Percentiles rank a stretch among this genome's conserved stretches.
Evolutionary conservation across 768 basidiomycete species (phyloP).

Genomic region (Mycena crocata): DNA sequence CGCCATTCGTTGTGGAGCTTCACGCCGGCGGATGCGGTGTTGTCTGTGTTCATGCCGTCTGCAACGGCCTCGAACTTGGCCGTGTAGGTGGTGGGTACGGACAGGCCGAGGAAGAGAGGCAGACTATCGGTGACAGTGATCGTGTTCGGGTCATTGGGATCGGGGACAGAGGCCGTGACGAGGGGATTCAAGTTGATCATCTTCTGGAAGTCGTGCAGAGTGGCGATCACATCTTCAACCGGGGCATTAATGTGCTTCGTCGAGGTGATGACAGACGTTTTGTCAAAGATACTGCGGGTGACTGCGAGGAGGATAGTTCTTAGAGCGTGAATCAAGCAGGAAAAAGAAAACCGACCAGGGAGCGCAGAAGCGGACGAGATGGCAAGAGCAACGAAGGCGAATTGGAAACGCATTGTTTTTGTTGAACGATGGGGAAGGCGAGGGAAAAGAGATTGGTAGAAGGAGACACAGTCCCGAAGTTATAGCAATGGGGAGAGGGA

Average conservation of each 20-base stretch:
- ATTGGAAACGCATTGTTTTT: conserved; percentile 31
- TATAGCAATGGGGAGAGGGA: background rate
- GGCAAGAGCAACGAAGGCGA: conserved; percentile 17
- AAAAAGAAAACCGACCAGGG: conserved; percentile 3
- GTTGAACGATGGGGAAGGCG: background rate
- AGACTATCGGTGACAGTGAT: conserved; percentile 28
- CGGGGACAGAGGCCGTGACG: conserved; percentile 19
- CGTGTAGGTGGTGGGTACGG: conserved; percentile 30
- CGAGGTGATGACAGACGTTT: conserved; percentile 26
- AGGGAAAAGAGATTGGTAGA: conserved; percentile 7
- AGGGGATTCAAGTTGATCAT: conserved; percentile 36
- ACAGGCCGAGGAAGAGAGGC: conserved; percentile 28
- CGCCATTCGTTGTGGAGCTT: conserved; percentile 32
- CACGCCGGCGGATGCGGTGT: conserved; percentile 29
- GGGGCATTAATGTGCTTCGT: conserved; percentile 34
- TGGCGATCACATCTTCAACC: conserved; percentile 25
- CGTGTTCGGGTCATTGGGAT: conserved; percentile 24
- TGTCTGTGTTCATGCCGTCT: conserved; percentile 32
- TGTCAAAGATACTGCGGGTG: conserved; percentile 28
- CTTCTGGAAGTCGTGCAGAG: conserved; percentile 29
- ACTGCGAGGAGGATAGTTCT: background rate
- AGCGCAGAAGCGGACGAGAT: conserved; percentile 19
- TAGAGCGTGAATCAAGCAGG: background rate
- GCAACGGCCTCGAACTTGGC: conserved; percentile 22
- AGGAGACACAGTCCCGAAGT: conserved; percentile 22